Evolutionary conservation across 2,329 filamentous ascomycete species (phyloP).

Genomic region (Lachnellula occidentalis): DNA sequence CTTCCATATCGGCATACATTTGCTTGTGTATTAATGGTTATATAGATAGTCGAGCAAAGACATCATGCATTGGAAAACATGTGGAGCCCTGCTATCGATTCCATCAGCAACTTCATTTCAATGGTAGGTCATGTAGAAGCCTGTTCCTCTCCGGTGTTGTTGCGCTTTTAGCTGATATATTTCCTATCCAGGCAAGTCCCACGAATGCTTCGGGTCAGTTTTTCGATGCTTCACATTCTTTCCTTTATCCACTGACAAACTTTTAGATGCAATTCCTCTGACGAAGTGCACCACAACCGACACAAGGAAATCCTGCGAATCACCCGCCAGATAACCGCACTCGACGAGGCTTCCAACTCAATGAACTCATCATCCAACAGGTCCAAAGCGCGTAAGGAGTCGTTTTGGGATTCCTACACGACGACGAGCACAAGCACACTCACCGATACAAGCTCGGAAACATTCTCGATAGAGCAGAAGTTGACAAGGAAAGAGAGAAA

Average conservation of each 20-base stretch:
- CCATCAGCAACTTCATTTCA: slow-evolving; percentile 31
- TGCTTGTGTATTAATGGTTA: slow-evolving; percentile 1
- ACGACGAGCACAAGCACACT: slow-evolving; percentile 6
- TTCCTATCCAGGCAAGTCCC: slow-evolving; percentile 7
- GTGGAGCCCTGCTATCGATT: slow-evolving; percentile 32
- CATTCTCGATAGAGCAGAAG: slow-evolving; percentile 4
- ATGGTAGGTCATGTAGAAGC: slow-evolving; percentile 20
- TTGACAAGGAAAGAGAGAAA: slow-evolving; percentile 24
- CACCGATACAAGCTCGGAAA: slow-evolving; percentile 21
- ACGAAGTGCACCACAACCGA: slow-evolving; percentile 29
- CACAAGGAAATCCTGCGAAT: slow-evolving; percentile 29
- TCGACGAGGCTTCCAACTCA: slow-evolving; percentile 17
- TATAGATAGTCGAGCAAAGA: slow-evolving; percentile 27
- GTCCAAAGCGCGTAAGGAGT: background rate
- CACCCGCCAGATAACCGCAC: slow-evolving; percentile 20
- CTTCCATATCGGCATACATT: background rate
- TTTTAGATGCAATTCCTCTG: slow-evolving; percentile 26
- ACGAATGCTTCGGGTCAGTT: slow-evolving; percentile 4
- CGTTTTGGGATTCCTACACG: slow-evolving; percentile 4
- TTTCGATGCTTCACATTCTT: background rate
- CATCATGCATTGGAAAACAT: slow-evolving; percentile 29
- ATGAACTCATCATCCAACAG: slow-evolving; percentile 2
- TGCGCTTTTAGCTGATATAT: background rate
- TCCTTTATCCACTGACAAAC: slow-evolving; percentile 6
- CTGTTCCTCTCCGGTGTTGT: background rate